Percentiles rank a stretch among this genome's conserved stretches.
Conservation (phyloP, 306 rosid species). For the Coriaria nepalensis region DNA sequence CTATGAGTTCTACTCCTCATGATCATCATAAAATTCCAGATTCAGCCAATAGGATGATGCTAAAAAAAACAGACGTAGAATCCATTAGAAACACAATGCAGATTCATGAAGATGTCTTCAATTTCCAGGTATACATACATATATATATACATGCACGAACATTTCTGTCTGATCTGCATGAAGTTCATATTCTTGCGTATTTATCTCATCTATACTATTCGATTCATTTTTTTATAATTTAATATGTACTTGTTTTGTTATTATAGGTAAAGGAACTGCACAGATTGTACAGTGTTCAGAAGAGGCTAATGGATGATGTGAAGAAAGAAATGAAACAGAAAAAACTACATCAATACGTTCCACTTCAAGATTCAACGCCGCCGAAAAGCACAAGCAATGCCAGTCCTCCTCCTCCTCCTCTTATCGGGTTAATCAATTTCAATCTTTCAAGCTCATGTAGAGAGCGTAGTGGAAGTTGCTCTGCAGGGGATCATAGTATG, state of each 20-base stretch:
- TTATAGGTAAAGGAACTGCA: conserved; percentile 79
- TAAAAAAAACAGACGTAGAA: conserved; percentile 38
- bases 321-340: conserved; percentile 32
- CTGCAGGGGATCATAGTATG: conserved; percentile 13
- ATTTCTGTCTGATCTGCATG: too few species aligned
- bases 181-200: too few species aligned
- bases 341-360: conserved; percentile 14
- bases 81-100: conserved; percentile 72
- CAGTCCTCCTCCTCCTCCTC: background rate
- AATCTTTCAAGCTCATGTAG: conserved; percentile 27
- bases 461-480: conserved; percentile 75
- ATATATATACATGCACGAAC: too few species aligned
- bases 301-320: conserved; percentile 57
- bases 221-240: too few species aligned
- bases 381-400: conserved; percentile 5
- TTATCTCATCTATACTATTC: too few species aligned
- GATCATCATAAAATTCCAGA: conserved; percentile 23
- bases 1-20: conserved; percentile 13
- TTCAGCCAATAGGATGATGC: conserved; percentile 43
- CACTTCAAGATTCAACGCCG: conserved; percentile 24
- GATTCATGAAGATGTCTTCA: conserved; percentile 72
- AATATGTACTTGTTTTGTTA: too few species aligned
- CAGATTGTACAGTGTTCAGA: conserved; percentile 63
- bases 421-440: conserved; percentile 19
- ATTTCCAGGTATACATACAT: conserved; percentile 50